Conservation (phyloP, 1,284 basidiomycete species). For the Malassezia furfur region DNA sequence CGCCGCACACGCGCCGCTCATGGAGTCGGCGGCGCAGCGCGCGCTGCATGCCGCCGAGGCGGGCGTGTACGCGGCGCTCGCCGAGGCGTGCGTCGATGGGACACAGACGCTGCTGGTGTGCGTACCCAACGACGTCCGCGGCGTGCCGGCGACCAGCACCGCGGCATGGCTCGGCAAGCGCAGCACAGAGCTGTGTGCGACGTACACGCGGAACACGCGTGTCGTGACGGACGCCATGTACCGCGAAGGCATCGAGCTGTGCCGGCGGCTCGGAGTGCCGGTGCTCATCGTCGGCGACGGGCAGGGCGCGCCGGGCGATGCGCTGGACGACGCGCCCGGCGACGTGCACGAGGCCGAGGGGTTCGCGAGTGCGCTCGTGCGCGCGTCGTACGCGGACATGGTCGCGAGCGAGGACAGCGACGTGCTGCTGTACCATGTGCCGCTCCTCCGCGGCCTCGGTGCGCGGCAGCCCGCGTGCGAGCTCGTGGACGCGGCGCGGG, state of each 20-base stretch:
- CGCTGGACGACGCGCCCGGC: neutral
- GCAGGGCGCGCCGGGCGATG: conserved; percentile 25
- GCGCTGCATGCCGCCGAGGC: neutral
- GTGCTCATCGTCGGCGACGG: conserved; percentile 42
- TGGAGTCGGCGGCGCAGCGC: neutral
- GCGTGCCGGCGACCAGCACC: neutral
- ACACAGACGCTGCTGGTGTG: neutral
- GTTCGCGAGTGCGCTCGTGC: conserved; percentile 39
- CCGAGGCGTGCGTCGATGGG: neutral
- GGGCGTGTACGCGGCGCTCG: neutral
- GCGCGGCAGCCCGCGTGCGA: conserved; percentile 24
- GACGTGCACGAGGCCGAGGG: conserved; percentile 45
- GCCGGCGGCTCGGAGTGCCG: conserved; percentile 29
- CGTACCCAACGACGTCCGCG: neutral
- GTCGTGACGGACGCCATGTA: conserved; percentile 27
- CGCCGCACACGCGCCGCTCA: neutral
- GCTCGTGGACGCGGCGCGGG: conserved; percentile 27
- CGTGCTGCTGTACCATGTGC: conserved; percentile 43
- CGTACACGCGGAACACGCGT: conserved; percentile 28
- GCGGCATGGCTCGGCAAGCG: conserved; percentile 17
- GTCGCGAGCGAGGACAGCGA: conserved; percentile 49
- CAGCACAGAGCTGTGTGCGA: conserved; percentile 22
- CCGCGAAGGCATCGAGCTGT: conserved; percentile 30
- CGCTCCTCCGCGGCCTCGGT: conserved; percentile 38
- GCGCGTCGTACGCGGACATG: conserved; percentile 35